Evolutionary conservation across 2,329 filamentous ascomycete species (phyloP).

Genomic region (Hypoxylon sp.): DNA sequence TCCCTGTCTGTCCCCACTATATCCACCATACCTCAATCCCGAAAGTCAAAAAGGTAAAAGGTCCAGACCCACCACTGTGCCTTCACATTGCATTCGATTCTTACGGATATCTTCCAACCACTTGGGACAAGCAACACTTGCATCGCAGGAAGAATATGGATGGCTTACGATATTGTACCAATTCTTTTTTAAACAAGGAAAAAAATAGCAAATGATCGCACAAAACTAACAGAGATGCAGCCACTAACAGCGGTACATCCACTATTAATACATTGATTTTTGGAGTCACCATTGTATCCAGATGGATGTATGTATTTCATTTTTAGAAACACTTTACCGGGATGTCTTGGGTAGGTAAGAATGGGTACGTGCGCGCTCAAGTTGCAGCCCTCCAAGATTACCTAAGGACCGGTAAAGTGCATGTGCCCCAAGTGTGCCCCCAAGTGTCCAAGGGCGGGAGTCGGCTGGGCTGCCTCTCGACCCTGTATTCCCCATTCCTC

Average conservation of each 20-base stretch:
- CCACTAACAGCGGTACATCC: neutral
- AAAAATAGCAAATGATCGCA: constrained; percentile 5
- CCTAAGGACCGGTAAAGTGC: constrained; percentile 28
- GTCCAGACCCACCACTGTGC: constrained; percentile 38
- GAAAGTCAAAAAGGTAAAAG: constrained; percentile 35
- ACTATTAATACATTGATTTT: neutral
- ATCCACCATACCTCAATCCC: constrained; percentile 24
- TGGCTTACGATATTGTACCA: neutral
- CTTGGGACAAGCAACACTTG: constrained; percentile 5
- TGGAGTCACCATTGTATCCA: neutral
- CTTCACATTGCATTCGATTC: constrained; percentile 29
- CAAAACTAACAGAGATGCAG: too few species aligned
- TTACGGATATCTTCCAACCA: constrained; percentile 24
- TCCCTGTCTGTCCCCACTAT: constrained; percentile 28
- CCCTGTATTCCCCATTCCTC: constrained; percentile 28
- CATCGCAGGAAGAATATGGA: neutral
- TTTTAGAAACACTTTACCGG: constrained; percentile 43
- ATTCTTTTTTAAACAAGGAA: neutral
- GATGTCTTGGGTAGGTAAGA: constrained; percentile 26
- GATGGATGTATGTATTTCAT: constrained; percentile 17
- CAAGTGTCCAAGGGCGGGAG: constrained; percentile 24
- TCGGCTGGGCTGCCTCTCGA: constrained; percentile 29
- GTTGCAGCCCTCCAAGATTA: constrained; percentile 26
- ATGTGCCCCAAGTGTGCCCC: constrained; percentile 24
- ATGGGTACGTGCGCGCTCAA: constrained; percentile 8